Evolutionary conservation across 495 filamentous ascomycete genomes (phyloP), one percentile per base, ranked within the genome.

Genomic region (Haplographium delicatum): DNA sequence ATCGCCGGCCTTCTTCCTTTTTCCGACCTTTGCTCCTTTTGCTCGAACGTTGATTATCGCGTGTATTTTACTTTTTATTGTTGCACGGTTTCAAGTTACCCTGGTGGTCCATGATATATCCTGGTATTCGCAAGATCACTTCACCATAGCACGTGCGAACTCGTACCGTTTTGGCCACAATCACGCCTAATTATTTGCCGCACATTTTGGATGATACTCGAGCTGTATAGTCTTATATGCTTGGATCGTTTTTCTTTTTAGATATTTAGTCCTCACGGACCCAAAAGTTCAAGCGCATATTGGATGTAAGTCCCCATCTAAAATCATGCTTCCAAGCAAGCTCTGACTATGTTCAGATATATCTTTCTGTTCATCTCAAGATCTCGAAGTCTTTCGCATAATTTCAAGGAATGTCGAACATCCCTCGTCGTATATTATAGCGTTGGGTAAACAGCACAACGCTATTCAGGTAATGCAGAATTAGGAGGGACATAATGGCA

Each of bases 401-500:
- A 46, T 28, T 42, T 22, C 44, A 35, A 33, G 42, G 50, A 57
- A 61, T 57, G 53, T 54, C 58, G 54, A 48, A 41, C 38, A 54
- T 35, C 39, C 33, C 34, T 22, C 20, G 6, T 24, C 28, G 28
- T 30, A 42, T 30, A 26, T 58, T 52, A 53, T 56, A 62, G 28
- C 46, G 49, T 49, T 52, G 40, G 40, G 38, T 23, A 47, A 7
- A 54, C 51, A 24, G 46, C 18, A 54, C 50, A 44, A 30, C 2
- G 8, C 23, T 22, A 26, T 33, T 28, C 40, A 41, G 42, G 44
- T 45, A 52, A 53, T 56, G 52, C 31, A 30, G 20, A 31, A 22
- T 33, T 45, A 50, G 37, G 33, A 43, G 50, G 43, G 48, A 44
- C 38, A 61, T 24, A 49, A 65, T 65, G 62, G 60, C 62, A 54